A percentile compares a stretch with the other conserved stretches of the same genome.
These are phyloP conservation scores for Nothophaeocryptopus gaeumannii DNA, from an alignment of 2,329 filamentous ascomycete species.

Conservation along the genomic window DNA sequence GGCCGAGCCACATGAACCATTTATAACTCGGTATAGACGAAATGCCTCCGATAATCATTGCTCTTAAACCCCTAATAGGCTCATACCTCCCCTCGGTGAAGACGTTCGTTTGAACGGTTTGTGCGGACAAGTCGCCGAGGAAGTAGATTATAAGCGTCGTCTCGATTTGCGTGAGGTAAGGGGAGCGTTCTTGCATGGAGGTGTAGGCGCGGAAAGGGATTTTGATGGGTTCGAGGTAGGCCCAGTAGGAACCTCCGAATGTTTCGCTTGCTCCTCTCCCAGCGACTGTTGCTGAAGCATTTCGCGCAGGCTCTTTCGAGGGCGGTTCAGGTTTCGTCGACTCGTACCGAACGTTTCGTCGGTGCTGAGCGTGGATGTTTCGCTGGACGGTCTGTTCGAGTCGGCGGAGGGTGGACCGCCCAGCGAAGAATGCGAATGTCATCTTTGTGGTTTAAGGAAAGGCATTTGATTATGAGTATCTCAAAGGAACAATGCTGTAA, in stretches of 20 bases:
- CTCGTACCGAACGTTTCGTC: conserved; percentile 18
- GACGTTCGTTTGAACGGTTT: conserved; percentile 53
- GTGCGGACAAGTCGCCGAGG: conserved; percentile 72
- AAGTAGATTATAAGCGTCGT: conserved; percentile 77
- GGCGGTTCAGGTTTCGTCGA: conserved; percentile 19
- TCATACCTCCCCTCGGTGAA: conserved; percentile 56
- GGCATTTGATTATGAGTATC: conserved; percentile 9
- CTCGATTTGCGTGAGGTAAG: conserved; percentile 75
- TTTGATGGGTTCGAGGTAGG: conserved; percentile 48
- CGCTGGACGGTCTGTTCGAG: conserved; percentile 35
- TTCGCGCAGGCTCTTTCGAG: conserved; percentile 4
- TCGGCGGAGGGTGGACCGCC: conserved; percentile 29
- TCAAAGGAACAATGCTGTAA: not conserved
- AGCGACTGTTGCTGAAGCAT: conserved; percentile 9
- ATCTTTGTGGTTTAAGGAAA: conserved; percentile 20
- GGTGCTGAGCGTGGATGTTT: conserved; percentile 31
- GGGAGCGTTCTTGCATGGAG: conserved; percentile 66
- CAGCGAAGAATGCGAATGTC: conserved; percentile 28
- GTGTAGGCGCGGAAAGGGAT: conserved; percentile 58
- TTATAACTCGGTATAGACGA: conserved; percentile 75
- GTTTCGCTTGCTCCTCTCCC: conserved; percentile 4
- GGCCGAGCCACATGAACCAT: conserved; percentile 79
- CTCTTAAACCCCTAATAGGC: conserved; percentile 64
- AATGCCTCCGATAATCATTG: conserved; percentile 70
- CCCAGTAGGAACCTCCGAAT: conserved; percentile 45